Conservation (phyloP, 1,284 basidiomycete genomes). For the Leccinum colubrinum region DNA sequence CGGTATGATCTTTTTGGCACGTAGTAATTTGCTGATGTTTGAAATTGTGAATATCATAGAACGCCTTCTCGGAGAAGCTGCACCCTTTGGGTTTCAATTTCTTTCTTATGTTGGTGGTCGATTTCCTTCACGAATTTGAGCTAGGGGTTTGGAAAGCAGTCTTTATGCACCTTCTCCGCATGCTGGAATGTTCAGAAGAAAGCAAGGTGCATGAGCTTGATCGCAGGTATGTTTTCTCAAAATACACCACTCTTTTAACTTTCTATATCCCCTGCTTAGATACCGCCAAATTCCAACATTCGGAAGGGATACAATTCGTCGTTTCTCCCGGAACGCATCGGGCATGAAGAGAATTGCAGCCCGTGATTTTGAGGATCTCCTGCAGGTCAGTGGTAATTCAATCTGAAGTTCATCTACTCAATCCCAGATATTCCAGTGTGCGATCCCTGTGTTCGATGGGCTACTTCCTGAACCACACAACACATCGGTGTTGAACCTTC, state of each 20-base stretch:
- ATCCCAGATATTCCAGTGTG: constrained; percentile 12
- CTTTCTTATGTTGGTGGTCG: neutral
- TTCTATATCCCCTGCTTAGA: neutral
- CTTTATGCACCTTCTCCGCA: neutral
- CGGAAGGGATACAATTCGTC: neutral
- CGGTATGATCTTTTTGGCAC: neutral
- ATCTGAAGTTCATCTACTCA: neutral
- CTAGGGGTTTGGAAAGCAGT: neutral
- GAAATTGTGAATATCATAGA: neutral
- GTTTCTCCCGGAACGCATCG: neutral
- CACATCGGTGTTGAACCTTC: constrained; percentile 5
- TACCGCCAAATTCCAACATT: constrained; percentile 6
- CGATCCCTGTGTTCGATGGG: constrained; percentile 23
- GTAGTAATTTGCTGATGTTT: neutral
- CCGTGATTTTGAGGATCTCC: constrained; percentile 27
- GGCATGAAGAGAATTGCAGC: neutral
- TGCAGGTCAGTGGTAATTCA: neutral
- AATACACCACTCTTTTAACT: neutral
- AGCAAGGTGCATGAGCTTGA: neutral
- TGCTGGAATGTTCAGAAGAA: neutral
- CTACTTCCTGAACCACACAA: constrained; percentile 13
- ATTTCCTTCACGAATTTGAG: neutral
- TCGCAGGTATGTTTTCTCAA: neutral
- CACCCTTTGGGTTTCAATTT: neutral
- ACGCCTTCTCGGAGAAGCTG: constrained; percentile 1